A percentile compares a stretch with the other conserved stretches of the same genome.
phyloP scores from a whole-genome alignment of 805 yeast genomes.

The Barnettozyma vustinii region DNA sequence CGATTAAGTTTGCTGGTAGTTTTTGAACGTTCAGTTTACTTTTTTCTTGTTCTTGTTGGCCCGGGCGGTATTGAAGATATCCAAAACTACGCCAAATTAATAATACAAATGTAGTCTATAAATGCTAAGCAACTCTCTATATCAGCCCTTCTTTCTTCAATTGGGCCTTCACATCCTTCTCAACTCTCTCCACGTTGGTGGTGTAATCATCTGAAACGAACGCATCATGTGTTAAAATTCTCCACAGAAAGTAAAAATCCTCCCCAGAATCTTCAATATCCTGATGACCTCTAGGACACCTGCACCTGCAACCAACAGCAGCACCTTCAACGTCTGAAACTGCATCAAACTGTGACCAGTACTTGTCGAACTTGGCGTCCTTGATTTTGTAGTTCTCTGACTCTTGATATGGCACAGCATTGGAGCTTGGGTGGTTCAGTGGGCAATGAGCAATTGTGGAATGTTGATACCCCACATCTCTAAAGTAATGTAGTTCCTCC shows the following conservation, averaged over 20 bases:
- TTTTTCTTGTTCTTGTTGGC: too few relatives aligned
- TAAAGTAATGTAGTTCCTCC: constrained; percentile 77
- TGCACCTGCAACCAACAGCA: constrained; percentile 84
- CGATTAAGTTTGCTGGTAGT: not conserved
- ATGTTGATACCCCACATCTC: constrained; percentile 90
- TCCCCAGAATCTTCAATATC: constrained; percentile 55
- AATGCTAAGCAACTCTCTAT: constrained; percentile 7
- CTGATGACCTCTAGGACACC: constrained; percentile 51
- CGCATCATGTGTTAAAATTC: constrained; percentile 30
- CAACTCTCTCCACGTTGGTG: constrained; percentile 26
- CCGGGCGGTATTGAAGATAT: too few relatives aligned
- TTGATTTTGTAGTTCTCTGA: constrained; percentile 25
- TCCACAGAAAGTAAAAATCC: constrained; percentile 51
- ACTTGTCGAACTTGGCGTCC: constrained; percentile 19
- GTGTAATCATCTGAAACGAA: constrained; percentile 19
- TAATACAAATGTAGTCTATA: not conserved
- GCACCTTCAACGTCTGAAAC: constrained; percentile 32
- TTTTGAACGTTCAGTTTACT: too few relatives aligned
- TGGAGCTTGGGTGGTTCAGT: constrained; percentile 47
- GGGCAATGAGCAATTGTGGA: constrained; percentile 85
- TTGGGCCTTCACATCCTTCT: constrained; percentile 18
- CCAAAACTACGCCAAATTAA: not conserved
- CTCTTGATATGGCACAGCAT: constrained; percentile 33
- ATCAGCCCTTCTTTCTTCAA: constrained; percentile 1
- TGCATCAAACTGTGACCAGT: constrained; percentile 29